A percentile compares a stretch with the other conserved stretches of the same genome.
Conservation (phyloP, 2,329 filamentous ascomycete species). For the Sclerotinia borealis region DNA sequence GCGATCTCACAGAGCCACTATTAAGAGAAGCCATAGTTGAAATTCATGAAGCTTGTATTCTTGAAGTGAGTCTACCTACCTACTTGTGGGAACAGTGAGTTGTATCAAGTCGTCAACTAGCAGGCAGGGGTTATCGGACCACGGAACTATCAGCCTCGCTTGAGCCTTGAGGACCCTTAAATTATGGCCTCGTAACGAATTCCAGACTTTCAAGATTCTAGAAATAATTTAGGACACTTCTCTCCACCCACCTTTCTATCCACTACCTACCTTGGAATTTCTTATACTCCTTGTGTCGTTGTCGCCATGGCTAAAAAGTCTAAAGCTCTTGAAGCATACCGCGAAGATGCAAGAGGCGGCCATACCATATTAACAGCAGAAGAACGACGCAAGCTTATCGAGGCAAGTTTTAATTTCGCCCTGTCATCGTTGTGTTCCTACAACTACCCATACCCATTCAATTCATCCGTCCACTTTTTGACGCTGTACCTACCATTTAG, state of each 20-base stretch:
- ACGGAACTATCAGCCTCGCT: slow-evolving; percentile 7
- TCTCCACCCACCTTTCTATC: not conserved
- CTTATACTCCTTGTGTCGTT: not conserved
- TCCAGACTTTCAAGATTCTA: slow-evolving; percentile 3
- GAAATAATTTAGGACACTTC: slow-evolving; percentile 1
- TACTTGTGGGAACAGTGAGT: slow-evolving; percentile 1
- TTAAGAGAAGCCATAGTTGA: slow-evolving; percentile 26
- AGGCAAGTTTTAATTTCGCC: slow-evolving; percentile 33
- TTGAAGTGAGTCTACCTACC: slow-evolving; percentile 11
- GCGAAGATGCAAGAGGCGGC: slow-evolving; percentile 40
- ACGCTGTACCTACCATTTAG: slow-evolving; percentile 16
- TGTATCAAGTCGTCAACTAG: not conserved
- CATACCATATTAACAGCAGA: slow-evolving; percentile 39
- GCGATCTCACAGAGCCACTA: slow-evolving; percentile 34
- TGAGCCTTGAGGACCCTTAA: slow-evolving; percentile 1
- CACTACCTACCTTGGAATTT: not conserved
- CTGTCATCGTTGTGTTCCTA: slow-evolving; percentile 11
- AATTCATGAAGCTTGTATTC: slow-evolving; percentile 1
- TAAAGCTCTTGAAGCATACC: slow-evolving; percentile 34
- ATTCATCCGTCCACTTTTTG: slow-evolving; percentile 16
- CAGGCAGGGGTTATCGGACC: not conserved
- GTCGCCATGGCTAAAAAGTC: slow-evolving; percentile 8
- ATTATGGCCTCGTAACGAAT: slow-evolving; percentile 5
- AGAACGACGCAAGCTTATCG: slow-evolving; percentile 41
- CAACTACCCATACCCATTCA: slow-evolving; percentile 1